phyloP scores from a whole-genome alignment of 179 eudicot genomes.

The Sideroxylon spinosum region DNA sequence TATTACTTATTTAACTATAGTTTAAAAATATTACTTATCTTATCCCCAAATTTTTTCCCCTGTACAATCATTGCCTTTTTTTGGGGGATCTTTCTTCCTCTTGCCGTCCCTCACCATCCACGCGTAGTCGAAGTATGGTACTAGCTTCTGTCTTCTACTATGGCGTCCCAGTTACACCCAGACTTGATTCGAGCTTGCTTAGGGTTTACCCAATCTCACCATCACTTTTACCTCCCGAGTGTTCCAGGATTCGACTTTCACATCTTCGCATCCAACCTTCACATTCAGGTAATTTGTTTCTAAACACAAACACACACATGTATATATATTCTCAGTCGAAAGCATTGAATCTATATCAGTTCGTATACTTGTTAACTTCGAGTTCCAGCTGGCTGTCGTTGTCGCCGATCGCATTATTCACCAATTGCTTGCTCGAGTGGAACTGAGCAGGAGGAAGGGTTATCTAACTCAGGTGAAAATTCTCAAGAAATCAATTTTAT shows the following conservation, averaged over 20 bases:
- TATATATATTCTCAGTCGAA: neutral
- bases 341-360: neutral
- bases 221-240: slow-evolving; percentile 15
- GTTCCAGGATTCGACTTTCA: slow-evolving; percentile 19
- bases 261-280: slow-evolving; percentile 11
- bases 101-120: too few relatives aligned
- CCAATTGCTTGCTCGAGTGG: slow-evolving; percentile 35
- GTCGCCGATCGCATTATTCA: slow-evolving; percentile 16
- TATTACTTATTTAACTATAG: too few relatives aligned
- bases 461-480: slow-evolving; percentile 43
- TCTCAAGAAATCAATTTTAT: neutral
- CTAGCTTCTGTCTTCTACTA: slow-evolving; percentile 30
- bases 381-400: slow-evolving; percentile 27
- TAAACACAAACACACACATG: neutral
- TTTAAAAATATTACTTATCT: too few relatives aligned
- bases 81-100: neutral
- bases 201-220: slow-evolving; percentile 22
- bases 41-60: too few relatives aligned
- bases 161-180: slow-evolving; percentile 24
- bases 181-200: slow-evolving; percentile 18
- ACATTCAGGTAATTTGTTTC: slow-evolving; percentile 20
- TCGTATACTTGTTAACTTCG: neutral
- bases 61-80: neutral
- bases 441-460: slow-evolving; percentile 51
- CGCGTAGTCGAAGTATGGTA: slow-evolving; percentile 24